Percentiles rank a stretch among this genome's conserved stretches.
phyloP scores from a whole-genome alignment of 1,284 basidiomycete species.

The Ganoderma sinense region DNA sequence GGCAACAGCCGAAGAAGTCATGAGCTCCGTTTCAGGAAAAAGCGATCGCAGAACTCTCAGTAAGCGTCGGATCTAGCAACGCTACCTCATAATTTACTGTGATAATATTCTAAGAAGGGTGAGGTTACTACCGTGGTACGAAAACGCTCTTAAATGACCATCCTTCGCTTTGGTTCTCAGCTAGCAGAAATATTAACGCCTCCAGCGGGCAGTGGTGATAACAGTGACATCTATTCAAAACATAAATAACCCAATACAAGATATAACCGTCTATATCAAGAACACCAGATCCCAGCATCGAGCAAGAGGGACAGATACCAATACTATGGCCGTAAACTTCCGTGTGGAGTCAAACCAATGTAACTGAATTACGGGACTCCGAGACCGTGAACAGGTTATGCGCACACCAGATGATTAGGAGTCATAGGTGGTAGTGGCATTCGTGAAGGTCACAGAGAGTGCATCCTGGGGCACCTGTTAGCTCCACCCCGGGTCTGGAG shows the following conservation, averaged over 20 bases:
- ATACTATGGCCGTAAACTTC: neutral
- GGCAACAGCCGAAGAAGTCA: neutral
- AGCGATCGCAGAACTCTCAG: neutral
- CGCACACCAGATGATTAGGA: neutral
- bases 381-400: neutral
- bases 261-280: neutral
- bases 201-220: neutral
- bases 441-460: constrained; percentile 1
- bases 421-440: neutral
- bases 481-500: neutral
- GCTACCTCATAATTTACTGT: too few relatives aligned
- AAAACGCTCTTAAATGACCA: neutral
- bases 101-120: too few relatives aligned
- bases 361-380: neutral
- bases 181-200: neutral
- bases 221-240: neutral
- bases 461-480: neutral
- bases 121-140: too few relatives aligned
- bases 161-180: neutral
- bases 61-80: neutral
- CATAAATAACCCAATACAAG: neutral
- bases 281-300: neutral
- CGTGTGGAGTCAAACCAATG: neutral
- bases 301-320: neutral
- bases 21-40: neutral